Conservation (phyloP, 768 basidiomycete genomes). For the Cystofilobasidium ferigula region DNA sequence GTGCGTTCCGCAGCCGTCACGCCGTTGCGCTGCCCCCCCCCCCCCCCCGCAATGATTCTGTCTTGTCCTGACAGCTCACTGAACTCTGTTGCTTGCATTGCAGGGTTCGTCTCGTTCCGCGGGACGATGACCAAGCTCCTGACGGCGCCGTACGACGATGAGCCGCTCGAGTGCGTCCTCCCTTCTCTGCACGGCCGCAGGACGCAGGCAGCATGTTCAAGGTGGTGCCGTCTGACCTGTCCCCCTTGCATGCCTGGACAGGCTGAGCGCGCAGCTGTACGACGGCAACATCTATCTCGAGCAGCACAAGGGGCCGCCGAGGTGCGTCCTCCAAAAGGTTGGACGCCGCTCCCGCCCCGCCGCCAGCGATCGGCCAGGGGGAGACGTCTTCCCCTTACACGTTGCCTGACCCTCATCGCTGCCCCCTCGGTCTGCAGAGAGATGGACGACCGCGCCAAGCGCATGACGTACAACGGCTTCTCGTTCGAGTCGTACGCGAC, state of each 20-base stretch:
- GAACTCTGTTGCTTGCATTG: neutral
- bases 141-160: constrained; percentile 36
- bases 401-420: neutral
- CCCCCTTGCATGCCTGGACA: neutral
- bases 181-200: neutral
- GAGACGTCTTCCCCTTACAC: no score
- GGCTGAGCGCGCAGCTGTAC: constrained; percentile 35
- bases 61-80: neutral
- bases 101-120: constrained; percentile 37
- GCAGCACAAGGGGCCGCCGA: constrained; percentile 31
- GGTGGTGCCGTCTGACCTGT: no score
- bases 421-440: neutral
- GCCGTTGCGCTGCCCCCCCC: no score
- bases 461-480: constrained; percentile 35
- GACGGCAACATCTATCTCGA: constrained; percentile 38
- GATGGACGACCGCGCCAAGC: constrained; percentile 27
- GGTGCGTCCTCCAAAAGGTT: constrained; percentile 29
- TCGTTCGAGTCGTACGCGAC: constrained; percentile 38
- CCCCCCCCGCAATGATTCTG: neutral
- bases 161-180: neutral
- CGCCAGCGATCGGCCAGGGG: no score
- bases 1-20: neutral
- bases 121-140: constrained; percentile 40
- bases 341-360: neutral
- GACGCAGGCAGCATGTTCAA: no score